phyloP scores from a whole-genome alignment of 192 early-diverging fungal genomes.

The Backusella sp. region DNA sequence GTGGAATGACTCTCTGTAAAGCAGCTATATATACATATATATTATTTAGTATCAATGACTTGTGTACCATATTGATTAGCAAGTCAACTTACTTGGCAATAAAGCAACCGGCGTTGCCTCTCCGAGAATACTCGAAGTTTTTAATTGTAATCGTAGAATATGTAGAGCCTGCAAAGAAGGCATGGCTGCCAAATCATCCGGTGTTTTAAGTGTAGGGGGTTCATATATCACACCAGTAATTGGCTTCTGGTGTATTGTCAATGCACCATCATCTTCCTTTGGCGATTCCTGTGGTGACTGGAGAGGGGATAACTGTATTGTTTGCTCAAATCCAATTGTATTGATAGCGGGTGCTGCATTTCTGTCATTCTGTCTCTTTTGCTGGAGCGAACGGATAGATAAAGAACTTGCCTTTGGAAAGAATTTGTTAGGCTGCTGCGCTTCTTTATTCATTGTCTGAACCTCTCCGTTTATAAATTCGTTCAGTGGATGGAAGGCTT shows the following conservation, averaged over 20 bases:
- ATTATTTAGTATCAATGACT: not conserved
- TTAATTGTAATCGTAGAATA: constrained; percentile 30
- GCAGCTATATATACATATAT: constrained; percentile 11
- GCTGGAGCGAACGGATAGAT: not conserved
- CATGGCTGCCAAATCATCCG: constrained; percentile 23
- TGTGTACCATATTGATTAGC: too few relatives aligned
- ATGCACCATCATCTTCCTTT: not conserved
- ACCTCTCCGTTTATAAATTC: not conserved
- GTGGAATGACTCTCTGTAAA: constrained; percentile 27
- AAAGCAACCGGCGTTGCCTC: not conserved
- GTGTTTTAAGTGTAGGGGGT: constrained; percentile 7
- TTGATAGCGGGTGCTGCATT: not conserved
- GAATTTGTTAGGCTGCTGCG: not conserved
- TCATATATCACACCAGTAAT: constrained; percentile 10
- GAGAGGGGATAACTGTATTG: not conserved
- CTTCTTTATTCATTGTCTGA: not conserved
- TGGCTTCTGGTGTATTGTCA: not conserved
- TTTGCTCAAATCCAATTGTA: not conserved
- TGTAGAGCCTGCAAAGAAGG: constrained; percentile 30
- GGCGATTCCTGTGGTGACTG: not conserved
- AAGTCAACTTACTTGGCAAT: constrained; percentile 17
- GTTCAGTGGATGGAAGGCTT: not conserved
- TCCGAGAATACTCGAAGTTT: constrained; percentile 22
- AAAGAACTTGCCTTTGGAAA: constrained; percentile 2
- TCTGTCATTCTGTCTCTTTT: not conserved